phyloP scores from a whole-genome alignment of 331 rosid species.

The Acacia pycnantha region DNA sequence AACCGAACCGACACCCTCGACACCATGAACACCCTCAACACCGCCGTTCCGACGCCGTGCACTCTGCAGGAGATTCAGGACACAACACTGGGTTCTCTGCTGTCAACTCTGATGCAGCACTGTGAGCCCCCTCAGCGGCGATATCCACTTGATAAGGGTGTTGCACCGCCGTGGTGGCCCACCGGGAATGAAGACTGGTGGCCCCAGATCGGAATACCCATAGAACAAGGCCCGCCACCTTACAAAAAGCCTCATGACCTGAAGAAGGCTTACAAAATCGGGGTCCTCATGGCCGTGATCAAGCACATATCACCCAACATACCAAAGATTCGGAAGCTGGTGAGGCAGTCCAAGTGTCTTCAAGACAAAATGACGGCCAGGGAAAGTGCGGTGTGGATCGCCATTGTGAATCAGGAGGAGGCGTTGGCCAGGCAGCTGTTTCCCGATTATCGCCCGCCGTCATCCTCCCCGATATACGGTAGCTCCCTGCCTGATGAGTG shows the following conservation, averaged over 20 bases:
- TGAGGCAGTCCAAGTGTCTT: constrained; percentile 80
- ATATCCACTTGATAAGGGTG: constrained; percentile 82
- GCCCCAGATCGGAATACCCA: constrained; percentile 62
- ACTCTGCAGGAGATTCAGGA: constrained; percentile 93
- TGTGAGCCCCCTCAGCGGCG: constrained; percentile 92
- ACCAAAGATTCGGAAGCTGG: constrained; percentile 85
- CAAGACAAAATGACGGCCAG: constrained; percentile 97
- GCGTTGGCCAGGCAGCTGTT: constrained; percentile 61
- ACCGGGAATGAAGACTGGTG: constrained; percentile 86
- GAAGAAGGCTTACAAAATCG: constrained; percentile 95
- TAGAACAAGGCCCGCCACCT: constrained; percentile 84
- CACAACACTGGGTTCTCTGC: constrained; percentile 82
- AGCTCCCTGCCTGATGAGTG: constrained; percentile 55
- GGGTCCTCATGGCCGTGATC: constrained; percentile 84
- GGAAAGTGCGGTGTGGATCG: constrained; percentile 91
- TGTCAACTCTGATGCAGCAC: constrained; percentile 89
- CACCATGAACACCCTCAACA: constrained; percentile 45
- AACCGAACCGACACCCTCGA: constrained; percentile 71
- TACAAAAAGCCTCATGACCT: constrained; percentile 95
- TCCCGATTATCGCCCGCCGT: constrained; percentile 58
- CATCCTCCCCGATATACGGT: constrained; percentile 32
- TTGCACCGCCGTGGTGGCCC: constrained; percentile 98
- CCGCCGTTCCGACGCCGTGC: constrained; percentile 69
- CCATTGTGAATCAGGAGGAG: constrained; percentile 84
- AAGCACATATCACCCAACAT: constrained; percentile 93